Percentiles rank a stretch among this genome's conserved stretches.
phyloP scores from a whole-genome alignment of 1,139 yeast species.

The Lizanozyma gosingica region DNA sequence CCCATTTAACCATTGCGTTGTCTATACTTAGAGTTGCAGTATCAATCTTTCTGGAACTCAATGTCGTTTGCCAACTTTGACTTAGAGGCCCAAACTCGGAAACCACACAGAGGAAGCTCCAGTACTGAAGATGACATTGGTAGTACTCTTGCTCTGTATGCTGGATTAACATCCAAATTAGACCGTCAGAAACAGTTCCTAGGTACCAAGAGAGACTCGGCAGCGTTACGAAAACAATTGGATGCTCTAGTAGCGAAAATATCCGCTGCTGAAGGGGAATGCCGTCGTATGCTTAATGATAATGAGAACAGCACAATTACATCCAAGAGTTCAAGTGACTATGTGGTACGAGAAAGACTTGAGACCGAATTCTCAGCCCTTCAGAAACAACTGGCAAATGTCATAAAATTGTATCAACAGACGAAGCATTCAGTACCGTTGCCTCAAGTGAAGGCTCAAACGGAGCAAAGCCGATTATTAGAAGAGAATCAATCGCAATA shows the following conservation, averaged over 20 bases:
- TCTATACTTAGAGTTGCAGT: too few relatives aligned
- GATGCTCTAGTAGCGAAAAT: constrained; percentile 23
- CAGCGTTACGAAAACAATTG: constrained; percentile 28
- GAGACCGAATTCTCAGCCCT: constrained; percentile 29
- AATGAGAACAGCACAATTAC: constrained; percentile 6
- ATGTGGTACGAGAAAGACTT: constrained; percentile 30
- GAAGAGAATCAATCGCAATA: constrained; percentile 4
- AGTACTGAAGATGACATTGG: constrained; percentile 26
- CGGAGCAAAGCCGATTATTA: constrained; percentile 1
- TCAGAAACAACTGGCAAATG: constrained; percentile 25
- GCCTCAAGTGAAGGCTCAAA: constrained; percentile 8
- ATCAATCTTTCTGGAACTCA: too few relatives aligned
- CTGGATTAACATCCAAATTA: constrained; percentile 38
- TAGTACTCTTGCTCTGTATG: constrained; percentile 38
- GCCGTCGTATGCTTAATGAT: constrained; percentile 3
- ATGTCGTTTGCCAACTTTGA: constrained; percentile 61
- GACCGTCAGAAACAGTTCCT: constrained; percentile 41
- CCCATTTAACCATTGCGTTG: too few relatives aligned
- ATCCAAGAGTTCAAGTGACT: constrained; percentile 7
- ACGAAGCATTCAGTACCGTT: constrained; percentile 19
- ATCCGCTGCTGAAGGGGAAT: constrained; percentile 16
- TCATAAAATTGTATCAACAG: constrained; percentile 22
- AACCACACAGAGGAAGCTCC: constrained; percentile 3
- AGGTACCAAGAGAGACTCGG: constrained; percentile 49
- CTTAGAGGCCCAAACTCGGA: constrained; percentile 41